Base-by-base conservation (phyloP, 352 stramenopile species). In the Elongisporangium anandrum region DNA sequence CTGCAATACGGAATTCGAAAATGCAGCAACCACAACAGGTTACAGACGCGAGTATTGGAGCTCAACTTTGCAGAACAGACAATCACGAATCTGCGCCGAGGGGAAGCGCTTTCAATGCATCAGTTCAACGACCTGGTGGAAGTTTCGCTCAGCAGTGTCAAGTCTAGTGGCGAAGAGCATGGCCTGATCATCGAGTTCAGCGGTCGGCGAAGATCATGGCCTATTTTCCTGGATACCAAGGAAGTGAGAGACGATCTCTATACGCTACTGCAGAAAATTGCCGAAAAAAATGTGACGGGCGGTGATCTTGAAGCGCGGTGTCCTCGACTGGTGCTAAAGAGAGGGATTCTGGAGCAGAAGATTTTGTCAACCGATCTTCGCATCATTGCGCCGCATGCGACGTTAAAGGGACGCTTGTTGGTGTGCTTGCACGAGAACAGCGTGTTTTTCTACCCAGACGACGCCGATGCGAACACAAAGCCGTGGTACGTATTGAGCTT, bases 51-150 rank as follows among this genome's bases (percentile, higher is more conserved):
- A 29, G 84, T 95, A 29, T 70, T 95, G 8, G 86, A 95, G 59
- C 67, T 95, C 19, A 95, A 95, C 49, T 95, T 95, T 69, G 85
- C 85, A 9, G 86, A 95, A 39, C 81, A 92, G 58, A 91, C 82
- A 0, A 82, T 95, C 60, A 89, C 75, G 8, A 90, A 89, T 56
- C 90, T 83, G 13, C 80, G 84, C 7, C 77, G 86, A 49, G 84
- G 86, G 9, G 84, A 95, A 45, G 89, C 83, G 6, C 65, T 95
- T 19, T 90, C 78, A 13, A 89, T 81, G 17, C 69, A 92, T 26
- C 73, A 87, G 56, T 95, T 95, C 53, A 82, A 77, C 3, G 79
- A 92, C 39, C 71, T 95, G 52, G 59, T 67, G 4, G 61, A 64
- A 3, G 79, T 89, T 20, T 77, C 74, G 1, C 55, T 66, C 24